Percentiles rank a stretch among this genome's conserved stretches.
These are phyloP conservation scores for Tetracladium setigerum DNA, from an alignment of 495 filamentous ascomycete species.

Conservation along the genomic window DNA sequence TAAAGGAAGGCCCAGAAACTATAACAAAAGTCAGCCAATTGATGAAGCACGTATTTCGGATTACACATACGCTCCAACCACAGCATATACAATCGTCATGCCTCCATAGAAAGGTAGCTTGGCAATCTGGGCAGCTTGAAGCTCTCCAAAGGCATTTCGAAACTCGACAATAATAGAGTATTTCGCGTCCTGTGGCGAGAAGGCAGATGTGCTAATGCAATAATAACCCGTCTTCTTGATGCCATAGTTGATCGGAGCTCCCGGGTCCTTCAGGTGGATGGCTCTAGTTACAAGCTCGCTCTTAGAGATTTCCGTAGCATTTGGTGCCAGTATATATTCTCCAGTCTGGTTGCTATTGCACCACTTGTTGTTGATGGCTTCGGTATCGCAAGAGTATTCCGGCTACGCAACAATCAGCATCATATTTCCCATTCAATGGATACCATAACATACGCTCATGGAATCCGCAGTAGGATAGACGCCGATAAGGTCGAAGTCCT, in stretches of 20 bases:
- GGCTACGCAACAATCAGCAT: slow-evolving; percentile 32
- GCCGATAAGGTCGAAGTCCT: slow-evolving; percentile 75
- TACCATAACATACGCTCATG: slow-evolving; percentile 17
- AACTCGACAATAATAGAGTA: slow-evolving; percentile 85
- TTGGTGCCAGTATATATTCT: slow-evolving; percentile 72
- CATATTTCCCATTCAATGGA: background rate
- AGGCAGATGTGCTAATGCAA: slow-evolving; percentile 75
- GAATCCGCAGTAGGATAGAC: slow-evolving; percentile 27
- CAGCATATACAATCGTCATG: slow-evolving; percentile 87
- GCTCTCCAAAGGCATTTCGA: slow-evolving; percentile 91
- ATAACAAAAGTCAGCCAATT: background rate
- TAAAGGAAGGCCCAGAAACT: slow-evolving; percentile 92
- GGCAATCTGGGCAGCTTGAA: slow-evolving; percentile 89
- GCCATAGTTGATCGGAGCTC: slow-evolving; percentile 62
- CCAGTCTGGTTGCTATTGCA: slow-evolving; percentile 73
- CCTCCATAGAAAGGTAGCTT: slow-evolving; percentile 97
- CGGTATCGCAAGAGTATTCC: slow-evolving; percentile 68
- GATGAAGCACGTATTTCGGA: slow-evolving; percentile 10
- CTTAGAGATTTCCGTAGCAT: slow-evolving; percentile 59
- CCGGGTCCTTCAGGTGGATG: slow-evolving; percentile 70
- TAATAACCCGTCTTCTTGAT: slow-evolving; percentile 92
- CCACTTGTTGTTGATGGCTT: slow-evolving; percentile 52
- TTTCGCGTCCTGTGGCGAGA: slow-evolving; percentile 42
- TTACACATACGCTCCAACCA: slow-evolving; percentile 59
- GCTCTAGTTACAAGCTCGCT: slow-evolving; percentile 70